Conservation (phyloP, 192 early-diverging fungal species). For the Pilaira anomala region DNA sequence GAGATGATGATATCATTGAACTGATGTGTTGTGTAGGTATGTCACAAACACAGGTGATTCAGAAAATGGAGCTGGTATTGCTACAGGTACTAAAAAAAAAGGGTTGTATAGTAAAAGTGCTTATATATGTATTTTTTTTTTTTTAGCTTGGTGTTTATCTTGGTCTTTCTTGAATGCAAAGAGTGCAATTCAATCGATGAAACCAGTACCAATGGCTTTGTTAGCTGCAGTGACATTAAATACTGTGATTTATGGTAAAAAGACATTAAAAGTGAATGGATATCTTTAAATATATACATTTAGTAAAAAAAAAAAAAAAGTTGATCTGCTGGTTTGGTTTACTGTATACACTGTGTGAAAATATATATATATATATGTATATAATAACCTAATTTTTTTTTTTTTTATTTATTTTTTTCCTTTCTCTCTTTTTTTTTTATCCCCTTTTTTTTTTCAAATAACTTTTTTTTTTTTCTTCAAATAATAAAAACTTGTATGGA, state of each 20-base stretch:
- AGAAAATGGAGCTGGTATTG: conserved; percentile 42
- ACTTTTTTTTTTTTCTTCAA: background rate
- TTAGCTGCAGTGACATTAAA: conserved; percentile 18
- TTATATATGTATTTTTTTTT: background rate
- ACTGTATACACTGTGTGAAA: too few species aligned
- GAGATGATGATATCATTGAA: too few species aligned
- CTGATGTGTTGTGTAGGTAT: conserved; percentile 17
- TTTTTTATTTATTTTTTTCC: background rate
- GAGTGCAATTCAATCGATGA: conserved; percentile 15
- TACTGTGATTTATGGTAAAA: conserved; percentile 35
- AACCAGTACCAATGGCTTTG: conserved; percentile 29
- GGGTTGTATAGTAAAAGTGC: too few species aligned
- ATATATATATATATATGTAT: background rate
- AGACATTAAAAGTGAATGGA: conserved; percentile 36
- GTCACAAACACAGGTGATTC: conserved; percentile 32
- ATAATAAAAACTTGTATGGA: conserved; percentile 10
- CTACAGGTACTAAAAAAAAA: conserved; percentile 31
- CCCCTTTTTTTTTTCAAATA: background rate
- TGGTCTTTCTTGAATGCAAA: conserved; percentile 37
- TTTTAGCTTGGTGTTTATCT: conserved; percentile 40
- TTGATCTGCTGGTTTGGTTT: too few species aligned
- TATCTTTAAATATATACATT: conserved; percentile 31
- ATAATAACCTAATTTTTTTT: background rate
- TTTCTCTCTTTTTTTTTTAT: conserved; percentile 1
- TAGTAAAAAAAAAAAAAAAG: too few species aligned